These are phyloP conservation scores for Fusarium sororula DNA, from an alignment of 2,329 filamentous ascomycete genomes.

Conservation along the genomic window DNA sequence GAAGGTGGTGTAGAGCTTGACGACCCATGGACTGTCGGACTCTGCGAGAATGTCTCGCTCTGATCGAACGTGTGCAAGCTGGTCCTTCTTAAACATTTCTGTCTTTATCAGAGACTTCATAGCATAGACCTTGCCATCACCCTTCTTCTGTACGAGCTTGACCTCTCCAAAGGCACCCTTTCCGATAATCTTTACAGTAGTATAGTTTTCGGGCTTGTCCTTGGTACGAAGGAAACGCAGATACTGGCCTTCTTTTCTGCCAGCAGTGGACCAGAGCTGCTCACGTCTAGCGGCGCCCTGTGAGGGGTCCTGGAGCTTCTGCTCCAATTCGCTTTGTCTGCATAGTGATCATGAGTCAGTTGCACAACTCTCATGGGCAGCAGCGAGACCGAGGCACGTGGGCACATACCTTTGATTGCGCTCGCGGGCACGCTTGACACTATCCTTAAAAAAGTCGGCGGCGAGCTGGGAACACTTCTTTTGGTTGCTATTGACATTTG, in stretches of 20 bases:
- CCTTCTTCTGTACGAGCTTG: constrained; percentile 95
- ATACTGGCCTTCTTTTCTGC: constrained; percentile 90
- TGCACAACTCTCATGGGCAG: neutral
- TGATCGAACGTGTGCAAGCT: constrained; percentile 94
- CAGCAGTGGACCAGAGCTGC: constrained; percentile 84
- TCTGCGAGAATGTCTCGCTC: constrained; percentile 98
- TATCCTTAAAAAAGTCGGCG: constrained; percentile 97
- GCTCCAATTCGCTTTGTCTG: constrained; percentile 92
- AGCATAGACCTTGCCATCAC: constrained; percentile 96
- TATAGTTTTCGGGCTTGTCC: constrained; percentile 93
- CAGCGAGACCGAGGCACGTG: neutral
- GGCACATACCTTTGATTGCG: constrained; percentile 84
- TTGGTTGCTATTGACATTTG: constrained; percentile 73
- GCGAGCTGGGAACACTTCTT: constrained; percentile 77
- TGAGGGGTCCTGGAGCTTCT: constrained; percentile 80
- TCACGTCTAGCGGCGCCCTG: constrained; percentile 81
- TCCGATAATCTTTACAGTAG: constrained; percentile 96
- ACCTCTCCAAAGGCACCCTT: constrained; percentile 99
- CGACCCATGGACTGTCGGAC: constrained; percentile 99
- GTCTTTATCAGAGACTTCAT: constrained; percentile 99
- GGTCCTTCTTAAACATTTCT: constrained; percentile 99
- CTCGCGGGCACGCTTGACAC: constrained; percentile 93
- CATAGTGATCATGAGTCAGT: constrained; percentile 19
- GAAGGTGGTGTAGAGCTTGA: constrained; percentile 98
- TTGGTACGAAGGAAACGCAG: constrained; percentile 93